phyloP scores from a whole-genome alignment of 768 basidiomycete genomes.

The Lentinula aciculospora region DNA sequence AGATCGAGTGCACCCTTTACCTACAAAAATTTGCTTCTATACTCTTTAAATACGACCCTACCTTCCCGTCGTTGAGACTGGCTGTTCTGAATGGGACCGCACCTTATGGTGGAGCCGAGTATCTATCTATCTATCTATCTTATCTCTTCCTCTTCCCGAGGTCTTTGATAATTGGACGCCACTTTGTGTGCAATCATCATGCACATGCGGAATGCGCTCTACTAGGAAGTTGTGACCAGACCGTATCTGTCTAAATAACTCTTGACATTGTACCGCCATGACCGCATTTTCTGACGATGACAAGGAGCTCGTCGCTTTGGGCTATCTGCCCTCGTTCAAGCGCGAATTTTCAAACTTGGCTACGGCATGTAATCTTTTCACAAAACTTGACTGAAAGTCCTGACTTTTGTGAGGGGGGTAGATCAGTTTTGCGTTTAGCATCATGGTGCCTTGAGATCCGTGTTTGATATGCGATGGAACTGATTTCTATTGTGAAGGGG shows the following conservation, averaged over 20 bases:
- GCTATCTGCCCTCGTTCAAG: constrained; percentile 76
- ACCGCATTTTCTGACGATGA: constrained; percentile 42
- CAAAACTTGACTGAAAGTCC: background rate
- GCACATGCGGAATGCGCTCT: background rate
- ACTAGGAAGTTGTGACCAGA: background rate
- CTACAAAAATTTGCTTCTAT: too few relatives aligned
- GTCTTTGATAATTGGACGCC: background rate
- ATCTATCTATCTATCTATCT: too few relatives aligned
- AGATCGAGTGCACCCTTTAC: too few relatives aligned
- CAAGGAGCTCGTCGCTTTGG: constrained; percentile 56
- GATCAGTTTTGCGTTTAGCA: constrained; percentile 76
- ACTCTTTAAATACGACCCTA: too few relatives aligned
- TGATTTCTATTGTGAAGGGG: constrained; percentile 34
- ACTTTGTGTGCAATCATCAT: background rate
- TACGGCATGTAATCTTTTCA: constrained; percentile 35
- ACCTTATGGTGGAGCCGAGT: too few relatives aligned
- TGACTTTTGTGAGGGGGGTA: constrained; percentile 14
- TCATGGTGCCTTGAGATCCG: constrained; percentile 43
- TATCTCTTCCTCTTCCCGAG: background rate
- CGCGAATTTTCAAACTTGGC: constrained; percentile 81
- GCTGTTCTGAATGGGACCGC: too few relatives aligned
- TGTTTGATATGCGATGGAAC: background rate
- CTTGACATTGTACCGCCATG: background rate
- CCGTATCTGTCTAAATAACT: background rate
- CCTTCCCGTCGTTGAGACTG: too few relatives aligned